Base-by-base conservation (phyloP, 495 filamentous ascomycete species). In the Aspergillus avenaceus region DNA sequence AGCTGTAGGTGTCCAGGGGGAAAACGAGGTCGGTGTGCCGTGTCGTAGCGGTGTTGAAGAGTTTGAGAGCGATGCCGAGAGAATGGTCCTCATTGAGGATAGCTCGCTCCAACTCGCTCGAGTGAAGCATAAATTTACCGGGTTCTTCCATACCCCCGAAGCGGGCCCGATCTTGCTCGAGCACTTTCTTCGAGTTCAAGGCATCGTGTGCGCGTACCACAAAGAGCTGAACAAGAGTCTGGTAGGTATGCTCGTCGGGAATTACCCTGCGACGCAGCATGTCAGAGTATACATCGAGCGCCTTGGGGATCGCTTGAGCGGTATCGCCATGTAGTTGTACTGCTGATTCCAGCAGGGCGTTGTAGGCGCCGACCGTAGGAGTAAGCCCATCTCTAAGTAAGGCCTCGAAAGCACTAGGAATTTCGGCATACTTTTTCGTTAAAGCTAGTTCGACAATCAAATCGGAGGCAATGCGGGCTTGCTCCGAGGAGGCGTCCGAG, bases 221-320 rank as follows among this genome's bases (percentile, higher is more conserved):
- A 26, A 97, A 79, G 31, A 95, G 70, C 54, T 86, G 81, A 50
- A 98, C 85, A 9, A 98, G 70, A 3, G 86, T 89, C 59, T 88
- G 81, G 69, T 95, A 97, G 6, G 91, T 97, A 45, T 84, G 78
- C 50, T 84, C 83, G 60, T 95, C 85, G 13, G 92, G 92, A 22
- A 77, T 67, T 34, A 97, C 84, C 58, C 84, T 85, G 41, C 91
- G 86, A 52, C 86, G 80, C 55, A 96, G 84, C 92, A 98, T 96
- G 64, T 97, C 90, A 34, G 90, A 86, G 72, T 97, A 97, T 49
- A 97, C 86, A 76, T 91, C 90, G 41, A 97, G 80, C 5, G 88
- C 91, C 70, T 95, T 96, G 40, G 88, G 82, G 21, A 96, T 85
- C 8, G 90, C 79, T 69, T 90, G 87, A 42, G 84, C 82, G 61